Evolutionary conservation across 75 land plant genomes (phyloP), one percentile per base, ranked within the genome.

Genomic region (Gnetum montanum): DNA sequence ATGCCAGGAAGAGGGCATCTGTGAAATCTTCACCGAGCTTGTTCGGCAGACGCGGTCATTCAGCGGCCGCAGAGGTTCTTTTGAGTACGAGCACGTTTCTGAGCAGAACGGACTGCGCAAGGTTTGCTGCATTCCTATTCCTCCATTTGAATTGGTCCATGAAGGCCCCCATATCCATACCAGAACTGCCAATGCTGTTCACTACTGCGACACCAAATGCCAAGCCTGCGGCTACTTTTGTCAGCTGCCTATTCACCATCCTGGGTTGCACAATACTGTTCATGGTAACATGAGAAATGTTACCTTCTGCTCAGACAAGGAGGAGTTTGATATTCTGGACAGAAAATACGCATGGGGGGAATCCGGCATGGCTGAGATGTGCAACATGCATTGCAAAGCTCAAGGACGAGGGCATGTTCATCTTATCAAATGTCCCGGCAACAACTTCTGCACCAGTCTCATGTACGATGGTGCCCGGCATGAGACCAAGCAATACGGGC

Each of bases 281-380:
- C 40, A 37, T 37, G 40, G 1, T 2, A 37, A 37, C 13, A 37
- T 37, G 0, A 37, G 40, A 37, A 37, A 37, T 37, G 40, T 2
- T 37, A 37, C 8, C 8, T 37, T 37, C 1, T 10, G 8, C 13
- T 37, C 0, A 4, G 72, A 69, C 20, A 25, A 1, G 6, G 60
- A 62, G 47, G 72, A 69, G 10, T 31, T 69, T 38, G 66, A 69
- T 34, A 44, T 69, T 8, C 8, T 23, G 27, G 59, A 36, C 36
- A 37, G 72, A 28, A 60, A 54, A 34, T 69, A 69, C 36, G 43
- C 49, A n/a, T 44, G 72, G 43, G 72, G 72, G 40, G 66, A 69
- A 46, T 69, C 66, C 0, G 72, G 72, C 8, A 31, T 28, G 28
- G 58, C 64, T 11, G 64, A n/a, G n/a, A n/a, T n/a, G n/a, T n/a